Conservation (phyloP, 495 filamentous ascomycete species). For the Penicillium alfredii region DNA sequence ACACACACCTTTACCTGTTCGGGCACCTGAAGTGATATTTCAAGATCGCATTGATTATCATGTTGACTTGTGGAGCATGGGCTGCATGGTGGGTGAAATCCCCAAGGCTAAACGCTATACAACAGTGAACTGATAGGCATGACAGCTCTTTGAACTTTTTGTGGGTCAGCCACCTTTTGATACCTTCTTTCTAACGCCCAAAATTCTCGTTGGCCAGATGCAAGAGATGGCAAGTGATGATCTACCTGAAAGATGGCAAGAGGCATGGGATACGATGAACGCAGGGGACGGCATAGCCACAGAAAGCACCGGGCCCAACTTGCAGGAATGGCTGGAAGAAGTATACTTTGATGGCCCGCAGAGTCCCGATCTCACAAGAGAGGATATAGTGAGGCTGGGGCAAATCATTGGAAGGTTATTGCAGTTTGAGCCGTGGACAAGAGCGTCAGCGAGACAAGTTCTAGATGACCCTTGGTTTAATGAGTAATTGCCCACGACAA, state of each 20-base stretch:
- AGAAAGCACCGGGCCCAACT: slow-evolving; percentile 16
- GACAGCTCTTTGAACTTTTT: slow-evolving; percentile 38
- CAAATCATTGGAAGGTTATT: slow-evolving; percentile 26
- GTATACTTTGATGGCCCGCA: slow-evolving; percentile 25
- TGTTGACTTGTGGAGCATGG: too few species aligned
- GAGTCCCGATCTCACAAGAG: slow-evolving; percentile 22
- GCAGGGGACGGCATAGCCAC: slow-evolving; percentile 2
- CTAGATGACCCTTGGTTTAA: slow-evolving; percentile 32
- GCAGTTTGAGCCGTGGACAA: slow-evolving; percentile 27
- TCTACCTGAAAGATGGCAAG: slow-evolving; percentile 29
- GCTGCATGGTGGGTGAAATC: too few species aligned
- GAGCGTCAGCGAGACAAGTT: slow-evolving; percentile 29
- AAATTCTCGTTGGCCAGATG: slow-evolving; percentile 30
- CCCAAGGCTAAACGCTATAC: too few species aligned
- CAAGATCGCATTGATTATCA: too few species aligned
- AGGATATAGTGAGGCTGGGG: slow-evolving; percentile 27
- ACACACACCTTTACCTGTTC: slow-evolving; percentile 28
- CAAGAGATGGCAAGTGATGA: slow-evolving; percentile 26
- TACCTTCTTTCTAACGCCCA: slow-evolving; percentile 25
- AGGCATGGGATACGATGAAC: slow-evolving; percentile 19
- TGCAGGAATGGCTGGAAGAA: slow-evolving; percentile 36
- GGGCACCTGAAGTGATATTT: slow-evolving; percentile 41
- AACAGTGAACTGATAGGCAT: slow-evolving; percentile 15
- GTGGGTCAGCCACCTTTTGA: slow-evolving; percentile 33
- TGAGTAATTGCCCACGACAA: too few species aligned